Evolutionary conservation across 2,329 filamentous ascomycete genomes (phyloP), one percentile per base, ranked within the genome.

Genomic region (Metarhizium humberi): DNA sequence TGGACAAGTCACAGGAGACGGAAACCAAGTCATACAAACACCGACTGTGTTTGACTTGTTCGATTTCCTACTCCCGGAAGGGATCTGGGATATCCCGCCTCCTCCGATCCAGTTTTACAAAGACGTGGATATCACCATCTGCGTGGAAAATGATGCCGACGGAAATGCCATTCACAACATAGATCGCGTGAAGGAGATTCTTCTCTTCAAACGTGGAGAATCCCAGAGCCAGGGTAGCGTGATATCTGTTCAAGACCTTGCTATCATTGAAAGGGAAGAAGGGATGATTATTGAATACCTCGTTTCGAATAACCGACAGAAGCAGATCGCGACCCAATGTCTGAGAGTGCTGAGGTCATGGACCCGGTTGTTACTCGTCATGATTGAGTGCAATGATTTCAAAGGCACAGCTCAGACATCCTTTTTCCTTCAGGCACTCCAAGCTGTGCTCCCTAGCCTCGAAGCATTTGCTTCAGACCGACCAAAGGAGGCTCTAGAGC

Each of bases 1-100:
- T 47, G 94, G 94, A 5, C 84, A 87, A 46, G 83, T 90, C 7
- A 77, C 81, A 11, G 75, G 84, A 18, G 80, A 86, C 14, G 82
- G 82, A 56, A 85, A 86, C 50, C 81, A 88, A 54, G 75, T 83
- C 5, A 75, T 87, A 42, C 73, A 77, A 32, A 87, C 90, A 56
- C 80, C 86, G 1, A 91, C 88, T 3, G 80, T 97, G 6, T 96
- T 97, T 64, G 91, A 96, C 60, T 78, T 97, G 25, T 94, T 95
- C 63, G 94, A 99, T 71, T 97, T 97, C 64, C 80, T 94, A 57
- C 70, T 79, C 2, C 67, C 76, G 20, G 77, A 78, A 49, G 75
- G 69, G 16, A 65, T 75, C n/a, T 82, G 80, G 74, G 69, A 74
- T 29, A 68, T 74, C 4, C 66, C 78, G 2, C 69, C 79, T 2